Percentiles rank a stretch among this genome's conserved stretches.
Conservation (phyloP, 805 yeast species). For the Metschnikowia amazonensis region DNA sequence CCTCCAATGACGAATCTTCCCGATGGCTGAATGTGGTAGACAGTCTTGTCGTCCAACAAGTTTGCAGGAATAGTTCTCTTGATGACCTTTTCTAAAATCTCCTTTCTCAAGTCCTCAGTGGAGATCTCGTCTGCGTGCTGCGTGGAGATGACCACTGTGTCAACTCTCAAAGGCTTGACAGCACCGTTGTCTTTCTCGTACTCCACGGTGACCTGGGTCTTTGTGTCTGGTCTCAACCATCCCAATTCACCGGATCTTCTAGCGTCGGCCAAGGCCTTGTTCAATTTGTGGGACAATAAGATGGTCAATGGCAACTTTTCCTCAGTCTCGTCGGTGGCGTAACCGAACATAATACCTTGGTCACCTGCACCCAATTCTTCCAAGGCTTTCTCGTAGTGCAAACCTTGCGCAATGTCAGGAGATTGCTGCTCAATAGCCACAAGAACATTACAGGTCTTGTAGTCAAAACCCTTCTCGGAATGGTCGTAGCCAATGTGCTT, state of each 20-base stretch:
- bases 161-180: conserved; percentile 92
- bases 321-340: conserved; percentile 98
- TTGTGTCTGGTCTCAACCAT: conserved; percentile 99
- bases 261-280: conserved; percentile 94
- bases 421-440: conserved; percentile 99
- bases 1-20: conserved; percentile 99
- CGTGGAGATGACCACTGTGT: conserved; percentile 94
- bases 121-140: conserved; percentile 97
- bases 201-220: conserved; percentile 98
- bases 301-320: conserved; percentile 95
- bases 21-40: conserved; percentile 98
- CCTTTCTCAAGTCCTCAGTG: conserved; percentile 84
- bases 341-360: conserved; percentile 99
- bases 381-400: conserved; percentile 90
- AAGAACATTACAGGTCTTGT: conserved; percentile 97
- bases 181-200: conserved; percentile 94
- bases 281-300: conserved; percentile 90
- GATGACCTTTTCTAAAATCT: conserved; percentile 74
- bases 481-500: conserved; percentile 97
- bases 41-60: conserved; percentile 89
- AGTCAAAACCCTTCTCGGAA: conserved; percentile 95
- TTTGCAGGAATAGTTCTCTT: conserved; percentile 90
- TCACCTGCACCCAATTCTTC: conserved; percentile 99
- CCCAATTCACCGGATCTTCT: conserved; percentile 92
- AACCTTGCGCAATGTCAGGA: conserved; percentile 98